Base-by-base conservation (phyloP, 1,139 yeast species). In the Suhomyces panamericanus region DNA sequence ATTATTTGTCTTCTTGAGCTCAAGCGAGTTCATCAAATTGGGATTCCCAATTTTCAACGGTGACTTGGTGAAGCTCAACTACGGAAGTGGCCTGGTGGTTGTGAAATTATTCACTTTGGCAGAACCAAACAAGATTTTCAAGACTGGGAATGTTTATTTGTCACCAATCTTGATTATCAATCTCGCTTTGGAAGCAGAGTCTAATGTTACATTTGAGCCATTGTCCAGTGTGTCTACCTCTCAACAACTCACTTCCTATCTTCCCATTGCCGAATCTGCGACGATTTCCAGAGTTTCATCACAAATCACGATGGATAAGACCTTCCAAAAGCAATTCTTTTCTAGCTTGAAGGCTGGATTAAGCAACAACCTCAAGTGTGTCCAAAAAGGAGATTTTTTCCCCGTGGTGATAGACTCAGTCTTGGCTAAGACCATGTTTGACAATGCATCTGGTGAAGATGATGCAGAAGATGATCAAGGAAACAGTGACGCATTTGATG, bases 381-480 rank as follows among this genome's bases (percentile, higher is more conserved):
- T 90, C 1, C 70, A 70, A 29, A 61, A 70, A 15, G 83, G 81
- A 26, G 96, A 89, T 58, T 60, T 83, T 35, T 77, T 93, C 40
- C 93, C 96, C 0, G 81, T 93, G 3, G 79, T 87, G 0, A 76
- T 93, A 35, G 96, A 91, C 59, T 76, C 95, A 0, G 65, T 81
- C 1, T 62, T 87, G 34, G 84, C 96, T 0, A 77, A 75, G 49
- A 75, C 87, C 1, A 63, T 86, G 57, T 78, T 78, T 56, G 73
- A 72, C 26, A 59, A 69, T 3, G 59, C 67, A 54, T 43, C 51
- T 15, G 57, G 51, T 6, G 60, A 62, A 3, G 69, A 66, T 1
- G 60, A 69, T 2, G 61, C 66, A 51, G 49, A 50, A n/a, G 58
- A 55, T 10, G 59, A 54, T 2, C 61, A 57, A 6, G 53, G 49